Percentiles rank a stretch among this genome's conserved stretches.
Evolutionary conservation across 257 asterid genomes (phyloP).

Genomic region (Lithospermum erythrorhizon): DNA sequence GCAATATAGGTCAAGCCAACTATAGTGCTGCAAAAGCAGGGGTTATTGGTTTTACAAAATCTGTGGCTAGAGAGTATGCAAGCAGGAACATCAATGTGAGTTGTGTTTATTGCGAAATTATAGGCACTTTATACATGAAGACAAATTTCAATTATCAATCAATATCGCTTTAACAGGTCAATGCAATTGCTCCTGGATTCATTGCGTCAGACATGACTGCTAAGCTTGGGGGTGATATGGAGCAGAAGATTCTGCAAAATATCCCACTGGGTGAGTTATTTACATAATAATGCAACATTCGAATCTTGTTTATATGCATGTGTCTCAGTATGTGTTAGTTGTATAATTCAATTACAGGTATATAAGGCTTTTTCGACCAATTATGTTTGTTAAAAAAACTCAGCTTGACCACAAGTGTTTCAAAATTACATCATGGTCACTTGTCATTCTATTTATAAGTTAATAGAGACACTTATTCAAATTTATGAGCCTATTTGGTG

Average conservation of each 20-base stretch:
- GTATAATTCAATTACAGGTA: neutral
- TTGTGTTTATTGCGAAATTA: conserved; percentile 8
- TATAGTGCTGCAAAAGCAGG: conserved; percentile 86
- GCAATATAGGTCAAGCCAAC: conserved; percentile 79
- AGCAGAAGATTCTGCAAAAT: conserved; percentile 66
- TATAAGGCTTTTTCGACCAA: too few species aligned
- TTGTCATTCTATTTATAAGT: too few species aligned
- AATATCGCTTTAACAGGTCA: conserved; percentile 41
- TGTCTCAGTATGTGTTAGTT: too few species aligned
- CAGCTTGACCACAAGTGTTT: too few species aligned
- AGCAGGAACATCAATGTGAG: conserved; percentile 81
- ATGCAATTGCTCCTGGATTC: conserved; percentile 96
- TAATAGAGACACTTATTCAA: too few species aligned
- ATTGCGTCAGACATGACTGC: conserved; percentile 91
- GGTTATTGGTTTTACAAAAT: conserved; percentile 78
- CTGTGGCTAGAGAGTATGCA: conserved; percentile 91
- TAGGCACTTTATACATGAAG: conserved; percentile 1
- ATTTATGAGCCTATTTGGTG: too few species aligned
- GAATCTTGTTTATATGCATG: too few species aligned
- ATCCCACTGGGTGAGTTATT: conserved; percentile 69
- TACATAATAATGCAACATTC: neutral
- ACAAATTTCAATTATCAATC: conserved; percentile 1
- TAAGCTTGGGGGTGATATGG: conserved; percentile 63
- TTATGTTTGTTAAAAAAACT: too few species aligned
- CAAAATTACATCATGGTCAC: too few species aligned